These are phyloP conservation scores for Plicaturopsis crispa DNA, from an alignment of 768 basidiomycete genomes.

Conservation along the genomic window DNA sequence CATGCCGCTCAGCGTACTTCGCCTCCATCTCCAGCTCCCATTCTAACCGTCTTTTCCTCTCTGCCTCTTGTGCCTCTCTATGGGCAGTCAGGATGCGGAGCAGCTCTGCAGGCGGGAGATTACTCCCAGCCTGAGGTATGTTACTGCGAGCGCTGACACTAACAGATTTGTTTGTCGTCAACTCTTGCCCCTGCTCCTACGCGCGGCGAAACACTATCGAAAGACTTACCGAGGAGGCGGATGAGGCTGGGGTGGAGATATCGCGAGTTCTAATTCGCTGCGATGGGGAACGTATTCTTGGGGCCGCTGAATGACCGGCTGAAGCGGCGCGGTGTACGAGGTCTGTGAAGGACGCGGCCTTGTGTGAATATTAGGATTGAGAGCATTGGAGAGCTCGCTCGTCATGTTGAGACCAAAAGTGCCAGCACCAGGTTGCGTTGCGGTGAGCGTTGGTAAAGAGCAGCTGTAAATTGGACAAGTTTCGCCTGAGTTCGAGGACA, in stretches of 20 bases:
- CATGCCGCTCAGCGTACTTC: constrained; percentile 43
- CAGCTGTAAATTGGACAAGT: too few relatives aligned
- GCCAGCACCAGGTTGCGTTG: too few relatives aligned
- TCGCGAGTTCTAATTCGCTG: constrained; percentile 59
- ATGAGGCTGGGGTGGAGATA: constrained; percentile 32
- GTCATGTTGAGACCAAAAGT: too few relatives aligned
- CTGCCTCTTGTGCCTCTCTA: constrained; percentile 52
- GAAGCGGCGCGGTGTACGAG: constrained; percentile 14
- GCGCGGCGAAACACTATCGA: constrained; percentile 7
- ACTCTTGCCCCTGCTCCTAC: too few relatives aligned
- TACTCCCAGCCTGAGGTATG: constrained; percentile 28
- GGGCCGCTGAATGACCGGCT: constrained; percentile 20
- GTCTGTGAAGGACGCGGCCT: constrained; percentile 21
- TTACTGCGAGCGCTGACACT: constrained; percentile 16
- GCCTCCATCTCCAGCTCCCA: constrained; percentile 73
- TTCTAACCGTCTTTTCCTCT: constrained; percentile 45
- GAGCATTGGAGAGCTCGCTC: constrained; percentile 76
- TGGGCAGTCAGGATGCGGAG: constrained; percentile 50
- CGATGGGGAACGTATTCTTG: constrained; percentile 46
- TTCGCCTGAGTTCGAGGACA: too few relatives aligned
- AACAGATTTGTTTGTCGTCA: too few relatives aligned
- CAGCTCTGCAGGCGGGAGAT: constrained; percentile 54
- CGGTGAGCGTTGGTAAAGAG: too few relatives aligned
- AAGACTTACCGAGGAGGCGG: constrained; percentile 30
- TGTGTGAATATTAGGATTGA: constrained; percentile 56